These are phyloP conservation scores for Pseudopediastrum boryanum DNA, from an alignment of 139 green algal species.

Conservation along the genomic window DNA sequence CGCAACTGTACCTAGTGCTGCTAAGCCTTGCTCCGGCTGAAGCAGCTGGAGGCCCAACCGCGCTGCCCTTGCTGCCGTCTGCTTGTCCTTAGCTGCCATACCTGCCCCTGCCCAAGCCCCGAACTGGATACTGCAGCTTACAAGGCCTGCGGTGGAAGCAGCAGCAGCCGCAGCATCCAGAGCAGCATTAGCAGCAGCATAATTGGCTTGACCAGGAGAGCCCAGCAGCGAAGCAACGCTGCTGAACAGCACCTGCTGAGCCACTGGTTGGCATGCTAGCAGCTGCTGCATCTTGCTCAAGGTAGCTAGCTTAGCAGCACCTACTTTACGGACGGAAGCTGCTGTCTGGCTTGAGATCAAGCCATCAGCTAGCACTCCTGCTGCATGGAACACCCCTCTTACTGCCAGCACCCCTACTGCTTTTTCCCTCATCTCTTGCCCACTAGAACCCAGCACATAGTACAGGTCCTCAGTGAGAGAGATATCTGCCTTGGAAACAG, in stretches of 20 bases:
- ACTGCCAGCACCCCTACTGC: slow-evolving; percentile 38
- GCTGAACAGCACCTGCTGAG: slow-evolving; percentile 75
- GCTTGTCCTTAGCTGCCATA: slow-evolving; percentile 58
- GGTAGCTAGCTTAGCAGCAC: slow-evolving; percentile 57
- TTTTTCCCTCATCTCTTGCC: no score
- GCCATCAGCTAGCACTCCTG: slow-evolving; percentile 52
- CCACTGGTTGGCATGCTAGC: slow-evolving; percentile 15
- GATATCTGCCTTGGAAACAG: slow-evolving; percentile 44
- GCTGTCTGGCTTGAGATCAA: slow-evolving; percentile 28
- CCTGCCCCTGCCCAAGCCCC: slow-evolving; percentile 51
- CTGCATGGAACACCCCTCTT: slow-evolving; percentile 49
- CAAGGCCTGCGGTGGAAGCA: slow-evolving; percentile 16
- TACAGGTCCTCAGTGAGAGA: no score
- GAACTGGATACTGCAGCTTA: slow-evolving; percentile 51
- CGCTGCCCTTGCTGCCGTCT: slow-evolving; percentile 62
- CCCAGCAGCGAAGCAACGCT: slow-evolving; percentile 81
- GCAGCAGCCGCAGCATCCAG: slow-evolving; percentile 56
- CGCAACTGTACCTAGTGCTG: slow-evolving; percentile 30
- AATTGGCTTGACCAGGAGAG: slow-evolving; percentile 82
- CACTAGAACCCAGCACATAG: no score
- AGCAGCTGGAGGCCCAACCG: slow-evolving; percentile 66
- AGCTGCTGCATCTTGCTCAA: slow-evolving; percentile 12
- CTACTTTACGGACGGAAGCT: slow-evolving; percentile 34
- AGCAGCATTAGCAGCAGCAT: slow-evolving; percentile 76
- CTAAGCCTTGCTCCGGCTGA: slow-evolving; percentile 48